These are phyloP conservation scores for Exobasidium cylindrosporum DNA, from an alignment of 1,284 basidiomycete species.

Conservation along the genomic window DNA sequence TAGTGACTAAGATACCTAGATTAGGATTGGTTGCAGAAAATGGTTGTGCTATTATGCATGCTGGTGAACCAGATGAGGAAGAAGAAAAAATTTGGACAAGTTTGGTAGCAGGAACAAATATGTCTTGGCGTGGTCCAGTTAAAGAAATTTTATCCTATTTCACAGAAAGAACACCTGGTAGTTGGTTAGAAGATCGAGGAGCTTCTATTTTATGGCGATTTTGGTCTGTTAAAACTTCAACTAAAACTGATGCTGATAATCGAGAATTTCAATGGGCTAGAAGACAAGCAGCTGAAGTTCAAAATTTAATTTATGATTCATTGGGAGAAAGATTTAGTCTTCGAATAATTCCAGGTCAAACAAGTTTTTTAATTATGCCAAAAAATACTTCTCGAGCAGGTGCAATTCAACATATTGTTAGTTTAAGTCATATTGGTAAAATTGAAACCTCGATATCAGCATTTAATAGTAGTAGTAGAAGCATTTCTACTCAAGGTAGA, in stretches of 20 bases:
- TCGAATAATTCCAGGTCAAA: constrained; percentile 43
- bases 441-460: background rate
- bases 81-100: constrained; percentile 64
- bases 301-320: constrained; percentile 71
- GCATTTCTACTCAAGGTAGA: background rate
- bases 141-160: constrained; percentile 73
- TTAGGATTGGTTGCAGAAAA: constrained; percentile 83
- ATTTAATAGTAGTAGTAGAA: background rate
- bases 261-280: constrained; percentile 66
- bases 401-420: constrained; percentile 62
- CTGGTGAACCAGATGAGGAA: constrained; percentile 48
- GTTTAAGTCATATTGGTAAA: constrained; percentile 23
- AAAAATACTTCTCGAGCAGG: constrained; percentile 77
- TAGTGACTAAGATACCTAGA: constrained; percentile 65
- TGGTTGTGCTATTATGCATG: constrained; percentile 75
- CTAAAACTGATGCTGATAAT: constrained; percentile 61
- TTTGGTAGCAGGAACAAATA: constrained; percentile 73
- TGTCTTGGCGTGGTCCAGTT: constrained; percentile 74
- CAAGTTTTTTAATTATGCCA: constrained; percentile 70
- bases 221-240: constrained; percentile 62
- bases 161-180: constrained; percentile 78
- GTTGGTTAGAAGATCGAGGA: constrained; percentile 78
- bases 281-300: constrained; percentile 80
- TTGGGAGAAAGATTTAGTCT: constrained; percentile 49
- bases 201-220: constrained; percentile 80